Evolutionary conservation across 257 asterid genomes (phyloP).

Genomic region (Lycium ferocissimum): DNA sequence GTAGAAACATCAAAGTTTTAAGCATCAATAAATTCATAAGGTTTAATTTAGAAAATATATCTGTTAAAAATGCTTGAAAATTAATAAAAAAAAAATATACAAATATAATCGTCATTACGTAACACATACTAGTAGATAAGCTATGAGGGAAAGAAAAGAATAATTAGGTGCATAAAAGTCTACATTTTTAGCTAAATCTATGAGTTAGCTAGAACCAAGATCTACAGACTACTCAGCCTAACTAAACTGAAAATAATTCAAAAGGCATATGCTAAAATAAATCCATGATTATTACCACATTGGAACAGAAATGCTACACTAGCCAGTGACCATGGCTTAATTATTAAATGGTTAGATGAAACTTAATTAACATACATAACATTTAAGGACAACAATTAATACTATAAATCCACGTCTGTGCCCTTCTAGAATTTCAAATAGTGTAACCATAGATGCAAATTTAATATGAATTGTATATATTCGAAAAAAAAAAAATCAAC

Average conservation of each 20-base stretch:
- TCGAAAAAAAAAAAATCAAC: neutral
- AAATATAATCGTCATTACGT: neutral
- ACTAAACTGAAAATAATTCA: neutral
- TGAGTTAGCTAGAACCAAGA: neutral
- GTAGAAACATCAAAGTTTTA: conserved; percentile 6
- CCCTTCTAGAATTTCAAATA: neutral
- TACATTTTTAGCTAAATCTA: neutral
- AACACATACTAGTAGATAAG: neutral
- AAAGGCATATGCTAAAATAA: neutral
- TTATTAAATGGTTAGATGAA: neutral
- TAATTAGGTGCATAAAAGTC: neutral
- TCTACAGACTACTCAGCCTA: neutral
- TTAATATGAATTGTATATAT: neutral
- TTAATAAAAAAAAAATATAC: neutral
- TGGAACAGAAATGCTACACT: neutral
- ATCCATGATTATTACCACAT: neutral
- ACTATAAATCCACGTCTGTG: neutral
- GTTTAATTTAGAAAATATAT: neutral
- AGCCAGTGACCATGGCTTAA: neutral
- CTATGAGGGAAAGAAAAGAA: neutral
- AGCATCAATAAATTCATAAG: neutral
- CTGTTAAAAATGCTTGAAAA: neutral
- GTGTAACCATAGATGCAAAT: neutral
- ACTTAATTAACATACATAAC: neutral
- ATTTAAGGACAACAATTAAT: neutral